phyloP scores from a whole-genome alignment of 768 basidiomycete genomes.

The Leccinum boreale region DNA sequence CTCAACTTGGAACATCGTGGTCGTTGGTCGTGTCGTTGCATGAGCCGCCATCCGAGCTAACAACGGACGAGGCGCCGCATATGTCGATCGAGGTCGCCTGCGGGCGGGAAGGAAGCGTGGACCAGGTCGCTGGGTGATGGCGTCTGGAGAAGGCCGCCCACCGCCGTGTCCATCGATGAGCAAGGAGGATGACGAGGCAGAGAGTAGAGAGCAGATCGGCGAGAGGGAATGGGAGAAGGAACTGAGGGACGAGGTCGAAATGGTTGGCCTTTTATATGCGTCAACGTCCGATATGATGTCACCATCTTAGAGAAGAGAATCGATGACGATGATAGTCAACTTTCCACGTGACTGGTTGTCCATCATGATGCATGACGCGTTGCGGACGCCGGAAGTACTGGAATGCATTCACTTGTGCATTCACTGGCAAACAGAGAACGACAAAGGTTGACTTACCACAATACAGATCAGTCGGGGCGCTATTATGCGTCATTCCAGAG shows the following conservation, averaged over 20 bases:
- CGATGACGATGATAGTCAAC: not conserved
- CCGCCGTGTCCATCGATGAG: slow-evolving; percentile 2
- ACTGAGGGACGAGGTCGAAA: too few species aligned
- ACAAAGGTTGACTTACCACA: too few species aligned
- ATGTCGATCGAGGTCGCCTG: not conserved
- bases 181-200: not conserved
- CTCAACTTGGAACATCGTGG: not conserved
- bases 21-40: not conserved
- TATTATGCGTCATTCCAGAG: too few species aligned
- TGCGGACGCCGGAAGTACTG: too few species aligned
- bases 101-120: not conserved
- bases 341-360: too few species aligned
- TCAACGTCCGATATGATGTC: not conserved
- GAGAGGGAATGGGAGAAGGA: not conserved
- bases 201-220: not conserved
- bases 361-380: too few species aligned
- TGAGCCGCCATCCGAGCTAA: not conserved
- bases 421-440: too few species aligned
- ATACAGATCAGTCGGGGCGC: too few species aligned
- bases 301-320: not conserved
- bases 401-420: too few species aligned
- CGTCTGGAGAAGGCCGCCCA: not conserved
- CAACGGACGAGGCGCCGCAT: not conserved
- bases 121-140: not conserved
- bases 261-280: not conserved